phyloP scores from a whole-genome alignment of 768 basidiomycete species.

The Holtermanniella nyarrowii region DNA sequence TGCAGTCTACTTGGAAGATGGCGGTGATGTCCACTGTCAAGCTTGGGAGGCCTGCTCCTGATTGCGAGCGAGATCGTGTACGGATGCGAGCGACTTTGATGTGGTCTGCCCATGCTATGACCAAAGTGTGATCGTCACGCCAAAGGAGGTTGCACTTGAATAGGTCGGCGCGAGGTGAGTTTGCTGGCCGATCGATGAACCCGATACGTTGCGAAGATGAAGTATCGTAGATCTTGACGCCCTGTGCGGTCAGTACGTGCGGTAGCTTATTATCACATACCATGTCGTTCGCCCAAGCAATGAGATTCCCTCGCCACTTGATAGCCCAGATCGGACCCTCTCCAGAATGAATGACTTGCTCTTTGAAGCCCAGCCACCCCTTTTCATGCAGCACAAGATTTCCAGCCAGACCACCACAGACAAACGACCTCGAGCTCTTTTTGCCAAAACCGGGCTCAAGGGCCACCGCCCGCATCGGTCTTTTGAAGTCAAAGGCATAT shows the following conservation, averaged over 20 bases:
- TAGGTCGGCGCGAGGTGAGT: slow-evolving; percentile 82
- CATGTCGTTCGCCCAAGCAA: slow-evolving; percentile 92
- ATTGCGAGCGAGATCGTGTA: slow-evolving; percentile 47
- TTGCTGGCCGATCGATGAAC: slow-evolving; percentile 68
- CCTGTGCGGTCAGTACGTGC: slow-evolving; percentile 45
- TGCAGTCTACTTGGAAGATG: slow-evolving; percentile 85
- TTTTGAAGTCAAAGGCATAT: slow-evolving; percentile 79
- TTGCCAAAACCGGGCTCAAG: slow-evolving; percentile 85
- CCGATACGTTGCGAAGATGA: slow-evolving; percentile 65
- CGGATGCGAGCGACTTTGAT: slow-evolving; percentile 69
- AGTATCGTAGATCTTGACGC: slow-evolving; percentile 87
- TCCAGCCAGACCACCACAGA: slow-evolving; percentile 87
- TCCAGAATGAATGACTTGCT: slow-evolving; percentile 64
- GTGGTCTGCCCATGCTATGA: slow-evolving; percentile 87
- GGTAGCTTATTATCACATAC: slow-evolving; percentile 44
- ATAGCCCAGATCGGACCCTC: slow-evolving; percentile 94
- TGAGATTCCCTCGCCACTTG: slow-evolving; percentile 71
- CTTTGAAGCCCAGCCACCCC: slow-evolving; percentile 92
- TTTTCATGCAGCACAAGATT: slow-evolving; percentile 80
- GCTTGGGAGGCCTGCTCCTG: slow-evolving; percentile 15
- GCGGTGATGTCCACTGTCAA: slow-evolving; percentile 70
- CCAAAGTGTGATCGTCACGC: slow-evolving; percentile 81
- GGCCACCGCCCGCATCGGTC: slow-evolving; percentile 80
- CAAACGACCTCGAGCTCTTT: slow-evolving; percentile 63
- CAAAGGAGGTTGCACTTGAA: slow-evolving; percentile 87